Evolutionary conservation across 768 basidiomycete genomes (phyloP), one percentile per base, ranked within the genome.

Genomic region (Suillus brevipes): DNA sequence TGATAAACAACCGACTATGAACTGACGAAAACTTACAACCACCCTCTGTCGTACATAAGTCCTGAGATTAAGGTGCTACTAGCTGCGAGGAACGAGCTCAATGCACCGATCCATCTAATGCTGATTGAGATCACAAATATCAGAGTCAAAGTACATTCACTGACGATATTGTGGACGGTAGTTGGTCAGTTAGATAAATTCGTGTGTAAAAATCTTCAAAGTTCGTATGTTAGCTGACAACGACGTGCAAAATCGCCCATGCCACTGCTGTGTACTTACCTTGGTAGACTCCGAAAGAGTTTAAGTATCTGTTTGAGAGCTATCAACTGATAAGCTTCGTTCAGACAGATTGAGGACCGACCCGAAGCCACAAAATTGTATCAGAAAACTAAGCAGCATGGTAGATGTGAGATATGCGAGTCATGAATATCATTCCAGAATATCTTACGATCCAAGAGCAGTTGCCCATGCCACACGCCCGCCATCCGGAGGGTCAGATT

Each of bases 31-130:
- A 60, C 76, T 62, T 66, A 79, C 79, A 82, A 83, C 70, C 81
- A 80, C 59, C 84, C 84, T 18, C 73, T 73, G 58, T 84, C 83
- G 65, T 81, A 81, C 2, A 78, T 75, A 59, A 78, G 74, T 6
- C 83, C 83, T 6, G 78, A 73, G 42, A 83, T 63, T 20, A 82
- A 67, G 2, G 81, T 81, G 45, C 72, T 70, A 0, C 76, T 72
- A 18, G 81, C 66, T 10, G 78, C 66, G 10, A 83, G 72, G 38
- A 80, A 76, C 6, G 82, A 67, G 62, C 82, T 79, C 16, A 79
- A 71, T 40, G 81, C 80, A n/a, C 83, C 83, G 61, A 85, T 76
- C 73, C 72, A 77, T 13, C 71, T 72, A 28, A 28, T 25, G 34
- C 7, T 28, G 2, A 10, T 16, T 58, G 37, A 58, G 37, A 47